Evolutionary conservation across 345 rosid species (phyloP), one percentile per base, ranked within the genome.

Genomic region (Euclidium syriacum): DNA sequence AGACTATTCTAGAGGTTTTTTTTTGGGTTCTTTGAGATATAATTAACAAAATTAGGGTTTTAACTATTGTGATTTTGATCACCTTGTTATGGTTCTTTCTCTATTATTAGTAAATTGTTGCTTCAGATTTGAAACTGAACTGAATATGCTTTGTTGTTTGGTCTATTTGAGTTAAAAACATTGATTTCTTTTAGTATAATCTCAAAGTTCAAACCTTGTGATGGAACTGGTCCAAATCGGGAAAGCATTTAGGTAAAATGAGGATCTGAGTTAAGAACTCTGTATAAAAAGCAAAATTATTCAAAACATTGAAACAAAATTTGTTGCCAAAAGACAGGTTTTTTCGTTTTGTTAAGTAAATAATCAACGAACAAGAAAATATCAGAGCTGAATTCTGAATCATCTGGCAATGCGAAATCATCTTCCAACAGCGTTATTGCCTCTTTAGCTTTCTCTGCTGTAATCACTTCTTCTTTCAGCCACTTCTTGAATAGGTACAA

Each of bases 371-470:
- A 39, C 18, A 61, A 58, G 77, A 80, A 83, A 14, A 50, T 29
- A 24, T 72, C 77, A 41, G 65, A 74, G 66, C 61, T 59, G 33
- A 74, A 66, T 23, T 76, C 81, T 48, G 72, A 61, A 69, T 72
- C 78, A 24, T 56, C 39, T 14, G 66, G 52, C 19, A 65, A 25
- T 30, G 67, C 67, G 24, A 75, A 58, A 65, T 73, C 79, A 19
- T 77, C 78, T 67, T 76, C 48, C 34, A 59, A 25, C 52, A 78
- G 4, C 14, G 52, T 22, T 48, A 43, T 18, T n/a, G 70, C 64
- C 3, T 26, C 63, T n/a, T 71, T 35, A 19, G 36, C 34, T 64
- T 10, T 46, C 53, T 65, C 61, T 14, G 35, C 7, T 22, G 11
- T 36, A 14, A 14, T 19, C 62, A 36, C 49, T 62, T 16, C 23